Evolutionary conservation across 495 filamentous ascomycete genomes (phyloP).

Genomic region (Lophium mytilinum): DNA sequence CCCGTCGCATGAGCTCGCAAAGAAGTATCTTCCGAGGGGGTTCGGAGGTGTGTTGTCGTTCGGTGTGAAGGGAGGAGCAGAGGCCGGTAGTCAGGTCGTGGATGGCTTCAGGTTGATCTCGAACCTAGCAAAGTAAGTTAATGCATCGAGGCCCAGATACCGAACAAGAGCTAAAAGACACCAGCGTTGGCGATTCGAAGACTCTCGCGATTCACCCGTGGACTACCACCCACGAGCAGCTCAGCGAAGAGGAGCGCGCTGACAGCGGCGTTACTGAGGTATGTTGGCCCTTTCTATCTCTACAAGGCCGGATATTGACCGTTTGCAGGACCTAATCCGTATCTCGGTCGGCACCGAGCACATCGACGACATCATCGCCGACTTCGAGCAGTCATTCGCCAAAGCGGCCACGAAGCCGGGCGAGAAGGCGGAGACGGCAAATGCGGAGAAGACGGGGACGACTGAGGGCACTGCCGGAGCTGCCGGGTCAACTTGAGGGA

Average conservation of each 20-base stretch:
- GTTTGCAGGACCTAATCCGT: conserved; percentile 66
- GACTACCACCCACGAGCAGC: conserved; percentile 94
- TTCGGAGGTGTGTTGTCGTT: conserved; percentile 91
- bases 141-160: neutral
- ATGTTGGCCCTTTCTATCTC: conserved; percentile 9
- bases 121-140: conserved; percentile 64
- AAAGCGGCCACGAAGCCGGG: conserved; percentile 38
- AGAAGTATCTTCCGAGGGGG: conserved; percentile 81
- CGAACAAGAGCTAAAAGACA: neutral
- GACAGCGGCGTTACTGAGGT: conserved; percentile 78
- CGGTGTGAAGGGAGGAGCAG: conserved; percentile 81
- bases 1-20: conserved; percentile 67
- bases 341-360: conserved; percentile 97
- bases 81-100: conserved; percentile 76
- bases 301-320: neutral
- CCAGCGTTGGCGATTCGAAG: conserved; percentile 61
- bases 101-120: conserved; percentile 94
- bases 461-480: conserved; percentile 30
- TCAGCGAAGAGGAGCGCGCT: conserved; percentile 71
- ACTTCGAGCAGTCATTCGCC: conserved; percentile 88
- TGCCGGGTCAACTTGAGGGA: conserved; percentile 14
- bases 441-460: conserved; percentile 32
- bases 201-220: conserved; percentile 95
- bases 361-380: conserved; percentile 95
- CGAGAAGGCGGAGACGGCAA: conserved; percentile 35